phyloP scores from a whole-genome alignment of 2,329 filamentous ascomycete genomes.

The Thielaviopsis musarum region DNA sequence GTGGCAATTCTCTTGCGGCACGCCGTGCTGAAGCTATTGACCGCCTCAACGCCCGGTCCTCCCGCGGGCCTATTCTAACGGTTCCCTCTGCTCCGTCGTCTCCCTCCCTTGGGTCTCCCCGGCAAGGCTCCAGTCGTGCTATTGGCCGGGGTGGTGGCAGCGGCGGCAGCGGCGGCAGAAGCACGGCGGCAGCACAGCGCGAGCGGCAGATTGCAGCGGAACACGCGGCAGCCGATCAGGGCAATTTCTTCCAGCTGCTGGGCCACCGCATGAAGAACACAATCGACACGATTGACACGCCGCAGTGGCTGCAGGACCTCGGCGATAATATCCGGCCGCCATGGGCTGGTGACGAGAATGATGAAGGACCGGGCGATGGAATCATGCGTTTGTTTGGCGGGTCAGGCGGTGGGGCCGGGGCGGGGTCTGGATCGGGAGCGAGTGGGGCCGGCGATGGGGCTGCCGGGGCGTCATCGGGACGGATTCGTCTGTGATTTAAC shows the following conservation, averaged over 20 bases:
- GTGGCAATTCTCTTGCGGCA: constrained; percentile 40
- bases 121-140: constrained; percentile 18
- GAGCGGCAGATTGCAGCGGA: constrained; percentile 14
- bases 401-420: constrained; percentile 8
- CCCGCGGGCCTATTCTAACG: constrained; percentile 27
- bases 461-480: no score
- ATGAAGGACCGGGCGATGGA: constrained; percentile 17
- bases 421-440: not conserved
- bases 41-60: constrained; percentile 17
- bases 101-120: not conserved
- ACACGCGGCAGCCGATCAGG: constrained; percentile 49
- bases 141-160: constrained; percentile 1
- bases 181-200: constrained; percentile 18
- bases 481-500: not conserved
- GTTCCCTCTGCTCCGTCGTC: constrained; percentile 22
- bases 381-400: constrained; percentile 43
- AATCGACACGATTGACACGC: constrained; percentile 64
- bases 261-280: constrained; percentile 83
- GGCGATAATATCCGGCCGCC: constrained; percentile 39
- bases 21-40: constrained; percentile 26
- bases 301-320: constrained; percentile 65
- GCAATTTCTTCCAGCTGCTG: constrained; percentile 70
- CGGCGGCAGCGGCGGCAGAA: constrained; percentile 10
- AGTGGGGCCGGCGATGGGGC: constrained; percentile 18
- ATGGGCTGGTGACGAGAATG: constrained; percentile 53